These are phyloP conservation scores for Phytophthora colocasiae DNA, from an alignment of 352 stramenopile genomes.

Conservation along the genomic window DNA sequence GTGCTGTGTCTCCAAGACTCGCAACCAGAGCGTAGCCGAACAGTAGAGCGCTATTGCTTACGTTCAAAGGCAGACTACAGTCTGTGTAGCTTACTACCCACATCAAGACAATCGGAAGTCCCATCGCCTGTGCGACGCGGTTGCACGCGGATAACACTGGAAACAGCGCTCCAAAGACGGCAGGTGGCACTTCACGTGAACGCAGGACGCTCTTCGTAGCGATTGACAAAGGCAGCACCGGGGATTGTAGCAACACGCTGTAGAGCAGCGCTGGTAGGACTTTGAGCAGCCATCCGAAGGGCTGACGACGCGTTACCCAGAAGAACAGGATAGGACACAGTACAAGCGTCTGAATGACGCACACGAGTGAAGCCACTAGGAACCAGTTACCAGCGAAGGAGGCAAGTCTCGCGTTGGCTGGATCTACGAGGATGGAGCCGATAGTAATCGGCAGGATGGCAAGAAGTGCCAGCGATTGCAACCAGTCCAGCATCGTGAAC, in stretches of 20 bases:
- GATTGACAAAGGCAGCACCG: conserved; percentile 58
- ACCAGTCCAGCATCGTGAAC: conserved; percentile 65
- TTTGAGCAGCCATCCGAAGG: conserved; percentile 57
- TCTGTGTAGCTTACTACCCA: conserved; percentile 65
- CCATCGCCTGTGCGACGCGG: conserved; percentile 52
- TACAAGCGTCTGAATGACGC: conserved; percentile 48
- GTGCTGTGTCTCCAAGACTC: conserved; percentile 55
- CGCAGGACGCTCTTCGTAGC: conserved; percentile 66
- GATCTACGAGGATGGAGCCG: conserved; percentile 49
- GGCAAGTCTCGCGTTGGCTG: conserved; percentile 41
- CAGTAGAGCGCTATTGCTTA: conserved; percentile 47
- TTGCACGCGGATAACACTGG: conserved; percentile 64
- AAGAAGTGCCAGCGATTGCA: conserved; percentile 57
- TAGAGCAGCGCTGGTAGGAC: conserved; percentile 58
- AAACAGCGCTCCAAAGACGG: conserved; percentile 69
- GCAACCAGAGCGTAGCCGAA: conserved; percentile 54
- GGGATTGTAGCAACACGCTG: conserved; percentile 49
- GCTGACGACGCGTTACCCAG: conserved; percentile 58
- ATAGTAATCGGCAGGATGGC: conserved; percentile 59
- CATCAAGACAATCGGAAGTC: conserved; percentile 51
- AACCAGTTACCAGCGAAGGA: conserved; percentile 57
- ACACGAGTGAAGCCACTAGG: conserved; percentile 30
- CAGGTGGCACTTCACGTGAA: conserved; percentile 52
- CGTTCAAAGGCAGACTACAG: conserved; percentile 43
- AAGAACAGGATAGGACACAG: conserved; percentile 59